Conservation (phyloP, 345 rosid species). For the Excoecaria agallocha region DNA sequence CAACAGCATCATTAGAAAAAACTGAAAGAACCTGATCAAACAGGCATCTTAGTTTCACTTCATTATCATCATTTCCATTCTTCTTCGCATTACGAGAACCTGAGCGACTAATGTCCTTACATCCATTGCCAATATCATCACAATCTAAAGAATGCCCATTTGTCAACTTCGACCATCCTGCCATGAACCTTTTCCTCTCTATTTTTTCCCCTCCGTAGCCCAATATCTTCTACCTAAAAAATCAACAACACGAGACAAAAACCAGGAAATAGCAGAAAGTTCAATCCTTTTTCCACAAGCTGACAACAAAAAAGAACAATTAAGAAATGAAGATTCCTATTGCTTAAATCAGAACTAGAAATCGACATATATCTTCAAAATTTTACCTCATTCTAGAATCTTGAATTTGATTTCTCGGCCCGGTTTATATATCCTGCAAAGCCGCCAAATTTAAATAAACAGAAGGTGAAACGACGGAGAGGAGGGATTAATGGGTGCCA, state of each 20-base stretch:
- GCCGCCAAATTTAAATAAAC: slow-evolving; percentile 19
- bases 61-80: slow-evolving; percentile 27
- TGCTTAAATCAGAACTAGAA: neutral
- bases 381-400: slow-evolving; percentile 13
- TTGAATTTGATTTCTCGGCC: slow-evolving; percentile 6
- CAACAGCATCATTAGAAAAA: slow-evolving; percentile 39
- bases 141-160: slow-evolving; percentile 37
- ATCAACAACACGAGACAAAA: neutral
- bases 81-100: slow-evolving; percentile 18
- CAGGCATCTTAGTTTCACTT: slow-evolving; percentile 37
- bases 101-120: slow-evolving; percentile 16
- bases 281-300: neutral
- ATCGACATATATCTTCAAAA: slow-evolving; percentile 7
- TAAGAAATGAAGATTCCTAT: neutral
- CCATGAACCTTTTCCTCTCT: slow-evolving; percentile 36
- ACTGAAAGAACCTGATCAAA: slow-evolving; percentile 54
- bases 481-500: slow-evolving; percentile 15
- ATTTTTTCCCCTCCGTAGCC: neutral
- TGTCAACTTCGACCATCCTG: slow-evolving; percentile 47
- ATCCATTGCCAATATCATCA: slow-evolving; percentile 13
- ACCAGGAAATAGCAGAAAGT: neutral
- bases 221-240: slow-evolving; percentile 1
- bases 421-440: slow-evolving; percentile 15
- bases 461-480: neutral
- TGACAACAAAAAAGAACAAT: neutral